phyloP scores from a whole-genome alignment of 164 flowering plant species.

The Magnolia changhungtana region DNA sequence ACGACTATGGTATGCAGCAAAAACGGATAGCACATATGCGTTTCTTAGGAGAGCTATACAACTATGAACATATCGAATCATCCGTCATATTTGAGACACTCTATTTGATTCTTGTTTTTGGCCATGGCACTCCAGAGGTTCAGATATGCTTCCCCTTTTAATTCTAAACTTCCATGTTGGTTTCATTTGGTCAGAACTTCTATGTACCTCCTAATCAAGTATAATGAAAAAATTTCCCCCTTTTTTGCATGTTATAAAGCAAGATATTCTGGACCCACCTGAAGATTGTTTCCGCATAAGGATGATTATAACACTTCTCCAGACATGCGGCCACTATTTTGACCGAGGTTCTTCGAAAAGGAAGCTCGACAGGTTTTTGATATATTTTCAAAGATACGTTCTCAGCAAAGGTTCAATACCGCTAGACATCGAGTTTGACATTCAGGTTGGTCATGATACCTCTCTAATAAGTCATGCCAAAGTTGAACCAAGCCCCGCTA shows the following conservation, averaged over 20 bases:
- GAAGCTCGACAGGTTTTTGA: constrained; percentile 85
- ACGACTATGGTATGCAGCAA: constrained; percentile 95
- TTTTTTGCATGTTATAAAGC: constrained; percentile 41
- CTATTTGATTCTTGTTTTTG: constrained; percentile 77
- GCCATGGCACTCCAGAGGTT: constrained; percentile 94
- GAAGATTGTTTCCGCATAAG: constrained; percentile 96
- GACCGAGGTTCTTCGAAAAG: constrained; percentile 94
- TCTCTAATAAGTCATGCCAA: not conserved
- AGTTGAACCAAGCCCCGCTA: too few relatives aligned
- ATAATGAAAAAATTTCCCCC: not conserved
- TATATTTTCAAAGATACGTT: constrained; percentile 89
- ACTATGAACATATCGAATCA: constrained; percentile 91
- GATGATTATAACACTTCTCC: constrained; percentile 89
- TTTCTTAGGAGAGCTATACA: constrained; percentile 95
- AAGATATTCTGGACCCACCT: constrained; percentile 89
- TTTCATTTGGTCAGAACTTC: not conserved
- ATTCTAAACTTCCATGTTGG: not conserved
- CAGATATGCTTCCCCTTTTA: constrained; percentile 4
- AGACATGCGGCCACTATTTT: constrained; percentile 98
- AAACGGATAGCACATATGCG: constrained; percentile 89
- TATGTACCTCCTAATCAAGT: not conserved
- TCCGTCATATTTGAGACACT: constrained; percentile 94
- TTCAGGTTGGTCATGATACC: constrained; percentile 65
- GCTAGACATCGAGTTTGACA: constrained; percentile 91
- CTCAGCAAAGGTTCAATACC: constrained; percentile 89